Conservation (phyloP, 2,329 filamentous ascomycete genomes). For the Aureobasidium sp. region DNA sequence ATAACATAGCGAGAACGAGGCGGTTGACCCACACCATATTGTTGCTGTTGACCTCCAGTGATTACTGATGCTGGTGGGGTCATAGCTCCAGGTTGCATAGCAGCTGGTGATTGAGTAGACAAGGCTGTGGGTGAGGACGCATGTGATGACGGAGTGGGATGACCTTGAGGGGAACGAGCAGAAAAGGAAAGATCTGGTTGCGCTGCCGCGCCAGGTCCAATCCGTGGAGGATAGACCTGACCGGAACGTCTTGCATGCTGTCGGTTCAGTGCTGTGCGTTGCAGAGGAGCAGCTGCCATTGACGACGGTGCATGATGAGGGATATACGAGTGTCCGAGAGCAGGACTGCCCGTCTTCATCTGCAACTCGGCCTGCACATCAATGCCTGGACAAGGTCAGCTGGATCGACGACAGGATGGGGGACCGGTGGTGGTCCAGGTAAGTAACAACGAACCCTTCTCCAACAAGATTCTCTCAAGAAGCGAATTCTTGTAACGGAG, state of each 20-base stretch:
- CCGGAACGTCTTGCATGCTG: conserved; percentile 40
- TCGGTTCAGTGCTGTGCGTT: conserved; percentile 71
- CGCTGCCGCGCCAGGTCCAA: conserved; percentile 4
- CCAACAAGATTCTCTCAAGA: conserved; percentile 85
- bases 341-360: conserved; percentile 83
- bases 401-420: not conserved
- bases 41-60: conserved; percentile 39
- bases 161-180: conserved; percentile 60
- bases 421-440: conserved; percentile 13
- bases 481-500: conserved; percentile 97
- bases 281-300: conserved; percentile 56
- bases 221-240: conserved; percentile 29
- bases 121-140: conserved; percentile 54
- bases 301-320: conserved; percentile 44
- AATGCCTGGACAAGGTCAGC: conserved; percentile 54
- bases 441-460: conserved; percentile 60
- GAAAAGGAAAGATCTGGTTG: conserved; percentile 23
- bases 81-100: conserved; percentile 50
- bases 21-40: conserved; percentile 32
- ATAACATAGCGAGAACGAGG: conserved; percentile 34
- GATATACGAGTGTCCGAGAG: conserved; percentile 55
- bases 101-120: conserved; percentile 51
- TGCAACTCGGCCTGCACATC: conserved; percentile 94
- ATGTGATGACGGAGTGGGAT: conserved; percentile 77
- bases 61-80: conserved; percentile 51